These are phyloP conservation scores for Petunia axillaris DNA, from an alignment of 257 asterid genomes.

Conservation along the genomic window DNA sequence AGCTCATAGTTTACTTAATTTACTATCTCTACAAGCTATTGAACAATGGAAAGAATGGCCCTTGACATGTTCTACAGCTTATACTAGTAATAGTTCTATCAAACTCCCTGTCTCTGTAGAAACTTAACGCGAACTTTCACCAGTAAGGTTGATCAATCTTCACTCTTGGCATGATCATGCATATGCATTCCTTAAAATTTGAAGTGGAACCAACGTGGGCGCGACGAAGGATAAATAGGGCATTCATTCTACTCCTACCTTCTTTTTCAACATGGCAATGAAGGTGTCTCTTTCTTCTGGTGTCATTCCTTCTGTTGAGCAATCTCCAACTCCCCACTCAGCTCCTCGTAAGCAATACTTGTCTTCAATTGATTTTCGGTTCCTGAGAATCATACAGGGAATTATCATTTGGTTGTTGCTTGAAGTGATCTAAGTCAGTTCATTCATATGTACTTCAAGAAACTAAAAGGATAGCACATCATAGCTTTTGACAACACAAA, in stretches of 20 bases:
- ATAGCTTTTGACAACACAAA: background rate
- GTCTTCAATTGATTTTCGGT: slow-evolving; percentile 60
- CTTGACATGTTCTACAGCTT: background rate
- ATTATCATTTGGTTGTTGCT: background rate
- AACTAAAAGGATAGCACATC: background rate
- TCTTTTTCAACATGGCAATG: slow-evolving; percentile 78
- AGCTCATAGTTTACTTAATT: background rate
- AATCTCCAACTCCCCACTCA: slow-evolving; percentile 99
- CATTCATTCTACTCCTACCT: slow-evolving; percentile 75
- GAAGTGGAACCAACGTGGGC: background rate
- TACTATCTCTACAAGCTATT: background rate
- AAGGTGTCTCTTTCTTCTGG: slow-evolving; percentile 81
- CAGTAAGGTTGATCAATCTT: background rate
- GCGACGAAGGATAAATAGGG: background rate
- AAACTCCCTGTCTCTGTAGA: background rate
- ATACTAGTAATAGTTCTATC: background rate
- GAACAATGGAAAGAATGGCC: slow-evolving; percentile 10
- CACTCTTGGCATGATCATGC: background rate
- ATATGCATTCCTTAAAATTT: background rate
- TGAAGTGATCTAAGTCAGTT: background rate
- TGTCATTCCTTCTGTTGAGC: slow-evolving; percentile 83
- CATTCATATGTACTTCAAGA: background rate
- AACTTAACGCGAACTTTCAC: background rate
- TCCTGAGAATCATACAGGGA: slow-evolving; percentile 43
- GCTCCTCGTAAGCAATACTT: slow-evolving; percentile 94